Base-by-base conservation (phyloP, 768 basidiomycete genomes). In the Mycena amicta region DNA sequence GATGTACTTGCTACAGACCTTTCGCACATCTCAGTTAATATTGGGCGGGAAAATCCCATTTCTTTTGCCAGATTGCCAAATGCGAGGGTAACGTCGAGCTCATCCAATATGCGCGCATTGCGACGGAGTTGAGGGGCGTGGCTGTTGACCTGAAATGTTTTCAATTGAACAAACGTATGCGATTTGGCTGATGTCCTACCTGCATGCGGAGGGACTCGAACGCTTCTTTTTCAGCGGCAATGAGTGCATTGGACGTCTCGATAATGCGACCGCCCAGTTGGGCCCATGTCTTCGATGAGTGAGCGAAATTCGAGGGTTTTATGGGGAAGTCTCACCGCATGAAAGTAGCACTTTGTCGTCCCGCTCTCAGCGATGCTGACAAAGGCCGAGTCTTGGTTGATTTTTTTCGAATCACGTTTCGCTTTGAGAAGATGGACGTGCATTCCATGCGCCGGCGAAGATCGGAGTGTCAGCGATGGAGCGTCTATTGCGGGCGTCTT, bases 21-120 rank as follows among this genome's bases (percentile, higher is more conserved):
- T n/a, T 68, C 86, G 63, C 62, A 95, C 95, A 87, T 81, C 27
- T 90, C 83, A 18, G 76, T 81, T 28, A 98, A 70, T 4, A 73
- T 69, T 0, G 96, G 95, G 28, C 85, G 78, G 16, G 88, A 84
- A 66, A 93, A 89, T 33, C 84, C 83, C 75, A 92, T 80, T 62
- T 96, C 92, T 2, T 75, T 70, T 0, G 95, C 96, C 22, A 95
- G 78, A 46, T 81, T 82, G 4, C 95, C 90, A 64, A 96, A 97
- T 0, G 88, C 85, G 2, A 94, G 71, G 0, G 84, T 81, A 15
- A 97, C 85, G 68, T 98, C 95, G 13, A 98, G 72, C 70, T 98
- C 94, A 68, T 95, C 93, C 37, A 95, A 73, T 45, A 94, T 78
- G 26, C 84, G 81, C 3, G 91, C 86, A 67, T 95, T 96, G 27